Evolutionary conservation across 371 early-diverging fungal species (phyloP), one percentile per base, ranked within the genome.

Genomic region (Sanchytrium tribonematis): DNA sequence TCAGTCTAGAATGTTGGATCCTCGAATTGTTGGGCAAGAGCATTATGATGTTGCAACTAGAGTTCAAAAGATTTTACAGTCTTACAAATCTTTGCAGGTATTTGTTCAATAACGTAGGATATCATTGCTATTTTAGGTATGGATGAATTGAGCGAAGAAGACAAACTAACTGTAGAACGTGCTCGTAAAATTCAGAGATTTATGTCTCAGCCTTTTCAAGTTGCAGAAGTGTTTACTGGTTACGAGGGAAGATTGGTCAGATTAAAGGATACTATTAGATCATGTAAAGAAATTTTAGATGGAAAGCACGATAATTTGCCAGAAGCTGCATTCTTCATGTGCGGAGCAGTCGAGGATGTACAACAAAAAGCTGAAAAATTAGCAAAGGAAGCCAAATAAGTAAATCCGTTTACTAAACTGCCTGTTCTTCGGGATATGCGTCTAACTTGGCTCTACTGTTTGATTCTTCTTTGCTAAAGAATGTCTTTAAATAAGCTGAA

Each of bases 151-250:
- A 91, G 90, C 66, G 93, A 95, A 80, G 93, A 93, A 80, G 95
- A 95, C 82, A 95, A 95, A 86, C 82, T 91, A 73, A 89, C 89
- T 72, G 95, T 94, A 82, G 91, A 92, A 83, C 91, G 82, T 75
- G 81, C 81, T 68, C 79, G 81, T 76, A 81, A 81, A 76, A 86
- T 88, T 79, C 88, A 91, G 84, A 85, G 88, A 81, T 95, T 95
- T 88, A 89, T 95, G 91, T 88, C 88, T 74, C 96, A 95, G 81
- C 96, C 96, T 70, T 95, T 95, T 85, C 84, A 88, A 73, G 90
- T 91, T 71, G 96, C 93, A 78, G 85, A 90, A 76, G 89, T 95
- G 73, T 95, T 95, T 86, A 95, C 93, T 80, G 95, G 95, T 82
- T 91, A 84, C 78, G 90, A 91, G 80, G 95, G 95, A 80, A 88